Base-by-base conservation (phyloP, 2,329 filamentous ascomycete species). In the Clarireedia paspali region DNA sequence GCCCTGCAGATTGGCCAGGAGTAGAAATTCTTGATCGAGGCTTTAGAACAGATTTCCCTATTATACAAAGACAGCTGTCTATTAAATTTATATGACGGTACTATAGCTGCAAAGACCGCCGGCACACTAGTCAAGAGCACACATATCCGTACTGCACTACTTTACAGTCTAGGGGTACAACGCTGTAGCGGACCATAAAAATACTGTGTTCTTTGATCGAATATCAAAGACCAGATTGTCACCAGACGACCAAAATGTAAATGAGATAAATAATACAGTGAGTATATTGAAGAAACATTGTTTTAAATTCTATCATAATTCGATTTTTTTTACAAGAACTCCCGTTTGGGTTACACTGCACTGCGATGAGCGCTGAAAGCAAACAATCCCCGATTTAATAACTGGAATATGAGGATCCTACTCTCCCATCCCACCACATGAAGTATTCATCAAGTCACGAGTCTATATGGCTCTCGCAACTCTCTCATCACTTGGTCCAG, bases 291-390 rank as follows among this genome's bases (percentile, higher is more conserved):
- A 44, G 10, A 9, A 24, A 24, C 40, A 7, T 44, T n/a, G 17
- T 24, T 20, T 54, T 50, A 20, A 50, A 50, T 36, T 55, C 53
- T 54, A 54, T 49, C 15, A 30, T 49, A 26, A 23, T 53, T 50
- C 45, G 17, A 51, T 39, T 64, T 65, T 63, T 63, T 63, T 63
- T 63, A 60, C 64, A 66, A 60, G 63, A 59, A 64, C 59, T 61
- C 57, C 59, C 57, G 54, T 49, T 56, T 60, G 56, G 48, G 62
- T 63, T 60, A 60, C 58, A 53, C 30, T 59, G 59, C 45, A 58
- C 38, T 54, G 48, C 53, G 57, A 54, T 53, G 46, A 47, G 59
- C 54, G 54, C 27, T 46, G 50, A 53, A 55, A 55, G 48, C 53
- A 47, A 47, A 47, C 17, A 44, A 34, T 40, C 62, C 57, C 53